Base-by-base conservation (phyloP, 306 rosid genomes). In the Senna siamea region DNA sequence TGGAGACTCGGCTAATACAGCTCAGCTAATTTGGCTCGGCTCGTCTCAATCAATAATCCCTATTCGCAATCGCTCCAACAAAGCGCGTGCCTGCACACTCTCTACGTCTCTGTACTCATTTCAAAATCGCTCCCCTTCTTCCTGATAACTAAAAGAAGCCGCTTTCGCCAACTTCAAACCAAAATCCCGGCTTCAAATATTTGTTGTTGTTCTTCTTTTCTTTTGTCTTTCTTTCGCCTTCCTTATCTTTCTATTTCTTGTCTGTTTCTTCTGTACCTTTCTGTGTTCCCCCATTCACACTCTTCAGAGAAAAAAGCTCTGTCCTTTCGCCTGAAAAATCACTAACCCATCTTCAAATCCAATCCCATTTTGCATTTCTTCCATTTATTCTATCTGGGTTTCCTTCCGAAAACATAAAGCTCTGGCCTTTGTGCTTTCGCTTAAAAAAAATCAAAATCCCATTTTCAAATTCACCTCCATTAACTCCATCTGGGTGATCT, bases 401-500 rank as follows among this genome's bases (percentile, higher is more conserved):
- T n/a, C n/a, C n/a, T n/a, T n/a, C n/a, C n/a, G n/a, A n/a, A n/a
- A n/a, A n/a, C n/a, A n/a, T n/a, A 47, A 17, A 64, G 28, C 56
- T 57, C 41, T 35, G 40, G 23, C 18, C 74, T 75, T 64, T 70
- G n/a, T n/a, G n/a, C n/a, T n/a, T n/a, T n/a, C n/a, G 19, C 6
- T 9, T 9, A 13, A 53, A 35, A 55, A 44, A 34, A 17, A 55
- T 52, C 69, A 5, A 14, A 44, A 58, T 37, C 44, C 26, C 72
- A 41, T 2, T 14, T 61, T 19, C 1, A 61, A 69, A 61, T 30
- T 58, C n/a, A 8, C 34, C 8, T 7, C 20, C 47, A 77, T 28
- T 78, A 13, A 74, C 50, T 78, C 77, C 84, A 63, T 77, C 85
- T 81, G 78, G 84, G 65, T 78, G 58, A 55, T 53, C 13, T 62